Evolutionary conservation across 352 stramenopile species (phyloP), one percentile per base, ranked within the genome.

Genomic region (Phytopythium oedochilum): DNA sequence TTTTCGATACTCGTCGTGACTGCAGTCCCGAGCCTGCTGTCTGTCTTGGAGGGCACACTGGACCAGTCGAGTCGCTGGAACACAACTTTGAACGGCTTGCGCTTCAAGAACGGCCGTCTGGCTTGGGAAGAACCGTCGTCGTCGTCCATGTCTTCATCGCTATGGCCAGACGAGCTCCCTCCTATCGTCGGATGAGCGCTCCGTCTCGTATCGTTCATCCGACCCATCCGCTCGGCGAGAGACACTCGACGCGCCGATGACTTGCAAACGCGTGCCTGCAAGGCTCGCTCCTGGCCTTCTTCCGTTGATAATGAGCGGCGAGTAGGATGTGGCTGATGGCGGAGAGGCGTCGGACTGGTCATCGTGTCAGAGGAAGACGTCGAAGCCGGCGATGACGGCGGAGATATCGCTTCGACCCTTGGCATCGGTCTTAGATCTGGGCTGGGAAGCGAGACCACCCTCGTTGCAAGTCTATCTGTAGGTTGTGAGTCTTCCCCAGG

Each of bases 41-140:
- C 71, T 1, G 75, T 89, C 60, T 86, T 84, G 17, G 78, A 66
- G 2, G 53, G n/a, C 39, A 89, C 71, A 5, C 56, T 59, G 0
- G 75, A 84, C 78, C 75, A 89, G 46, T 89, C 70, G 5, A 87
- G 51, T 36, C 81, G 82, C 38, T 70, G 61, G 36, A 89, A 87
- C 7, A 89, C 75, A 22, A 87, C 68, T 55, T 86, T 81, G 63
- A 81, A 81, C 17, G 71, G 78, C 43, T 89, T 89, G n/a, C 75
- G 73, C 55, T 79, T 85, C 32, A 89, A 64, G 52, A 89, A 89
- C 9, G 59, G 52, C 12, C 61, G 26, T 36, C 32, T 56, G 28
- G 25, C 42, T 57, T 63, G 17, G 55, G 31, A 23, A 34, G 29
- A 5, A 10, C 10, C 29, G 29, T 34, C 29, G 48, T 59, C 25